Conservation (phyloP, 2,329 filamentous ascomycete genomes). For the Beauveria brongniartii region DNA sequence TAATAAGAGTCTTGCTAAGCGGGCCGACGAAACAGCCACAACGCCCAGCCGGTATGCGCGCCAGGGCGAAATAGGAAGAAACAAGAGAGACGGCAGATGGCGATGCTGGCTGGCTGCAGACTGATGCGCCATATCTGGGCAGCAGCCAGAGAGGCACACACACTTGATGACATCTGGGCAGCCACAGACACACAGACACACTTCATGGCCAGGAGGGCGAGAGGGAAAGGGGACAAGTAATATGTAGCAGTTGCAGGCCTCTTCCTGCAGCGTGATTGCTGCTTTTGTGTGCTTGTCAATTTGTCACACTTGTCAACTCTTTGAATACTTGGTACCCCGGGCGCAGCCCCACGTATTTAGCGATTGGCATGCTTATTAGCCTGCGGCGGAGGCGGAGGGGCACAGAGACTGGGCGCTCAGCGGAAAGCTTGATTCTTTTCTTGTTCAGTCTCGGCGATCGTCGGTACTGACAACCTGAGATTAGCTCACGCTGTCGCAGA, state of each 20-base stretch:
- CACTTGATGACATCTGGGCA: too few species aligned
- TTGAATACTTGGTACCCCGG: neutral
- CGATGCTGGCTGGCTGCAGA: neutral
- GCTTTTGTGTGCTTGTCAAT: neutral
- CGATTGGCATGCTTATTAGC: constrained; percentile 9
- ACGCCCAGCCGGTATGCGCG: neutral
- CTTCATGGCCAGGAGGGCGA: too few species aligned
- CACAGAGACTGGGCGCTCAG: constrained; percentile 14
- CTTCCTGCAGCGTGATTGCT: neutral
- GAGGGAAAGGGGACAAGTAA: neutral
- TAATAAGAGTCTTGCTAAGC: neutral
- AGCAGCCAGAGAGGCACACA: neutral
- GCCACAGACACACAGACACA: too few species aligned
- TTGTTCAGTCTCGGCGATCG: constrained; percentile 10
- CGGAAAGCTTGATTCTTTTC: constrained; percentile 15
- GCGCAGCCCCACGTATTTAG: constrained; percentile 10
- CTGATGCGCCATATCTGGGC: neutral
- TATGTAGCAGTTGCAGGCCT: neutral
- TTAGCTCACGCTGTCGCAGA: neutral
- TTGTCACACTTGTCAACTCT: neutral
- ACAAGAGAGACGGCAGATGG: neutral
- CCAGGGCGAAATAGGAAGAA: constrained; percentile 4
- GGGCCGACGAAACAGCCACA: neutral
- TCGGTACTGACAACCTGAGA: neutral
- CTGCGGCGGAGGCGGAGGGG: constrained; percentile 11